Evolutionary conservation across 495 filamentous ascomycete genomes (phyloP).

Genomic region (Extremus antarcticus): DNA sequence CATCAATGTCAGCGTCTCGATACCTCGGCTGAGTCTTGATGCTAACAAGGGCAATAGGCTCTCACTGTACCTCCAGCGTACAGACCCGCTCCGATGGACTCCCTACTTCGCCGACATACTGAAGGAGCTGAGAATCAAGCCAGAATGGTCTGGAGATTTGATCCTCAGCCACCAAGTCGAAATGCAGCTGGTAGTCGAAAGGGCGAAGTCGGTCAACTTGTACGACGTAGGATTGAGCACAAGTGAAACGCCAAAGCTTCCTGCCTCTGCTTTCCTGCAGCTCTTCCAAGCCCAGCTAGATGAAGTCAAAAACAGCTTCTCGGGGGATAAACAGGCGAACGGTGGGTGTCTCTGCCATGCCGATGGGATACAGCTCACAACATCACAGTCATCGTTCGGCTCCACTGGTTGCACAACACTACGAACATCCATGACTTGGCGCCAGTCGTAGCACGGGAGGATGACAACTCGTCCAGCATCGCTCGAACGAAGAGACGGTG

Average conservation of each 20-base stretch:
- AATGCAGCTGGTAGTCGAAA: neutral
- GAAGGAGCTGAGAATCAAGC: neutral
- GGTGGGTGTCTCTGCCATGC: neutral
- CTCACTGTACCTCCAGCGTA: neutral
- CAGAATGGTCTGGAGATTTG: neutral
- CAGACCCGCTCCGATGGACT: neutral
- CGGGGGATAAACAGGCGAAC: neutral
- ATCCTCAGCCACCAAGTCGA: neutral
- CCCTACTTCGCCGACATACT: neutral
- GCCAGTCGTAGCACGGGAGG: neutral
- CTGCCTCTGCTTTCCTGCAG: neutral
- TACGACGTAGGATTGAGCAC: neutral
- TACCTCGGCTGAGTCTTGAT: neutral
- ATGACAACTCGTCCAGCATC: too few relatives aligned
- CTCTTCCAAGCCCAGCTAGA: neutral
- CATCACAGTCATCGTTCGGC: neutral
- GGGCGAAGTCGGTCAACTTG: neutral
- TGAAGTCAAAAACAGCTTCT: neutral
- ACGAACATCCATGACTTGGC: neutral
- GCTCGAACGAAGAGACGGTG: neutral
- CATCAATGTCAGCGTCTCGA: neutral
- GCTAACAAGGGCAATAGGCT: neutral
- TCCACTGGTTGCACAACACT: neutral
- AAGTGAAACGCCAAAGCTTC: neutral
- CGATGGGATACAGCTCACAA: too few relatives aligned